Base-by-base conservation (phyloP, 2,329 filamentous ascomycete species). In the Talaromyces sp. region DNA sequence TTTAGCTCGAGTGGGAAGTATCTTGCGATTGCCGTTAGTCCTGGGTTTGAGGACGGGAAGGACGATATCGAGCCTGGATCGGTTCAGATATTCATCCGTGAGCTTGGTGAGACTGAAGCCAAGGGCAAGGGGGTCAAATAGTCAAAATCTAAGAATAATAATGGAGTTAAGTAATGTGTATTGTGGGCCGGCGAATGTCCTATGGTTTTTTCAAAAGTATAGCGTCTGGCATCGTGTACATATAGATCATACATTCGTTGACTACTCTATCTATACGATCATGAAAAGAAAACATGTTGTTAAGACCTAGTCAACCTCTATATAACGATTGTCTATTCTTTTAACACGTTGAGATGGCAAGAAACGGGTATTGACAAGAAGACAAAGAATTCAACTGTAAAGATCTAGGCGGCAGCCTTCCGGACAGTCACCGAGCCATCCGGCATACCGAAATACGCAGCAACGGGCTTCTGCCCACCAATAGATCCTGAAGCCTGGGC, bases 391-490 rank as follows among this genome's bases (percentile, higher is more conserved):
- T 41, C 15, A n/a, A 33, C 27, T 22, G 13, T 25, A 8, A 59
- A 39, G 19, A 60, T 35, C 71, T 63, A 73, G 35, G 61, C 62
- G 57, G 65, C 37, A n/a, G 81, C 81, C 67, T 74, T 77, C 68
- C 82, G 75, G 57, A 89, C 81, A 72, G 88, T 80, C 15, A 91
- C 89, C 11, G 82, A 83, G 3, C 91, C 91, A 73, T 92, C 90
- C 52, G 90, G 86, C 87, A 95, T 91, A 41, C 95, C 95, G 79
- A 98, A 99, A 81, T 98, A 99, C 27, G 92, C 93, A 33, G 93
- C 93, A 13, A 97, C 85, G 0, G 95, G 95, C 80, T 94, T 96
- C 81, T 97, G 92, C 0, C 91, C 93, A 57, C 90, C 89, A 57
- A 87, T 79, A 62, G 84, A 82, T 69, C 87, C 84, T 66, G 84